These are phyloP conservation scores for Closterium sp. DNA, from an alignment of 139 green algal species.

Conservation along the genomic window DNA sequence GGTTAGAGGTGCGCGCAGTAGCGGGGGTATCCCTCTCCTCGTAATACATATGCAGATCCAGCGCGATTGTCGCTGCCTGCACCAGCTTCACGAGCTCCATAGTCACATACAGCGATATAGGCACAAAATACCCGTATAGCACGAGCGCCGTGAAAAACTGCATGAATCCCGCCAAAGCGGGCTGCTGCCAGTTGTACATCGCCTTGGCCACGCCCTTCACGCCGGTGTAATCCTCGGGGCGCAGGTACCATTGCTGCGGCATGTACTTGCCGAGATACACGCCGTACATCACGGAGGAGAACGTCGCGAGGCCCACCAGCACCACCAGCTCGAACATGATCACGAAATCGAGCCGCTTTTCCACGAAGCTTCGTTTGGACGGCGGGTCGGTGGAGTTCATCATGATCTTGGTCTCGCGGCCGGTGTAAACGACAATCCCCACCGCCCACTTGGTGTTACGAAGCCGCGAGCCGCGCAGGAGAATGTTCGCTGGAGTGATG, in stretches of 20 bases:
- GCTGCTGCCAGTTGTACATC: conserved; percentile 4
- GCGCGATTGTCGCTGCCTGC: conserved; percentile 60
- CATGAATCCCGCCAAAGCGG: background rate
- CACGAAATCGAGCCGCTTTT: conserved; percentile 48
- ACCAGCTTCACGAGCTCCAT: conserved; percentile 85
- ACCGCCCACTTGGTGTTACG: conserved; percentile 78
- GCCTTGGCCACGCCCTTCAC: background rate
- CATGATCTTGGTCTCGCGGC: conserved; percentile 76
- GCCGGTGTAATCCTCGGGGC: background rate
- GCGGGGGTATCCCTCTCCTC: conserved; percentile 71
- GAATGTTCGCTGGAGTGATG: conserved; percentile 22
- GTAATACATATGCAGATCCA: conserved; percentile 57
- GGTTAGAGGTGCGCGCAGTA: conserved; percentile 76
- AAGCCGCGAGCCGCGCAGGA: conserved; percentile 62
- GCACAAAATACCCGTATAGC: conserved; percentile 89
- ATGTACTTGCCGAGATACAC: background rate
- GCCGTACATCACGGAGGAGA: conserved; percentile 20
- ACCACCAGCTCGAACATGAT: conserved; percentile 51
- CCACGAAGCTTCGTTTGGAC: conserved; percentile 62
- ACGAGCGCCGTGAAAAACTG: conserved; percentile 78
- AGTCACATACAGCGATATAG: conserved; percentile 96
- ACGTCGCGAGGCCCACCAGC: conserved; percentile 51
- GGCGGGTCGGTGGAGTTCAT: conserved; percentile 71
- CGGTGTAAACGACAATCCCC: conserved; percentile 85
- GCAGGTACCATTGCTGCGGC: conserved; percentile 31